These are phyloP conservation scores for Xylariaceae sp. DNA, from an alignment of 2,329 filamentous ascomycete species.

Conservation along the genomic window DNA sequence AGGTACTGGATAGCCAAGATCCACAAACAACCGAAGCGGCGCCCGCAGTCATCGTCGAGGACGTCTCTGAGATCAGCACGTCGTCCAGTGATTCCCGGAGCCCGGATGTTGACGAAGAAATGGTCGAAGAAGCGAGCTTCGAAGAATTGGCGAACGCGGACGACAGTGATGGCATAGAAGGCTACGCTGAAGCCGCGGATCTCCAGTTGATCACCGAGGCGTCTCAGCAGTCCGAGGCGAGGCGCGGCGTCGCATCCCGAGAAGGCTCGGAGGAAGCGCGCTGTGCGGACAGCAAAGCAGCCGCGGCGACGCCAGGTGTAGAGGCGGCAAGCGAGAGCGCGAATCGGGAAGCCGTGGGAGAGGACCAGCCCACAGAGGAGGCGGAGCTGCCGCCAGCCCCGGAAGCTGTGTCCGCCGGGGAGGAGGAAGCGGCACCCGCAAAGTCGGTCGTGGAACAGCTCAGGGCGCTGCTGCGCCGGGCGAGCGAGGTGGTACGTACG, in stretches of 20 bases:
- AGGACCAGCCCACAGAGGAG: constrained; percentile 2
- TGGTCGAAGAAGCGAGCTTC: not conserved
- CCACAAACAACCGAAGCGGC: no score
- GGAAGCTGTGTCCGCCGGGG: constrained; percentile 1
- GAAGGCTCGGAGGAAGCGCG: constrained; percentile 1
- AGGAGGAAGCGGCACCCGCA: constrained; percentile 14
- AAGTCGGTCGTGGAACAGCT: constrained; percentile 39
- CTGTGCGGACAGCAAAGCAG: constrained; percentile 4
- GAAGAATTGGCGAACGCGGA: constrained; percentile 6
- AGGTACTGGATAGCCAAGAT: constrained; percentile 13
- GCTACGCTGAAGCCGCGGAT: constrained; percentile 23
- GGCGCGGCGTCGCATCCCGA: constrained; percentile 8
- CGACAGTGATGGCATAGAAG: constrained; percentile 12
- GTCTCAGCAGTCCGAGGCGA: constrained; percentile 21
- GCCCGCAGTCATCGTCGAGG: no score
- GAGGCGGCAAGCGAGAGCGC: constrained; percentile 1
- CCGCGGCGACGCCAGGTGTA: no score
- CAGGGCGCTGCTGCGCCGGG: constrained; percentile 42
- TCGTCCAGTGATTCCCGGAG: no score
- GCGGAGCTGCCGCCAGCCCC: constrained; percentile 1
- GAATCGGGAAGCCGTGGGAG: constrained; percentile 8
- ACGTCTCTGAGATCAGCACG: no score
- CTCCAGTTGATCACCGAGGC: constrained; percentile 25
- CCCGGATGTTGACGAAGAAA: constrained; percentile 3
- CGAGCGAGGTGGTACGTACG: constrained; percentile 52